Percentiles rank a stretch among this genome's conserved stretches.
Conservation (phyloP, 306 rosid species). For the Rosa multiflora region DNA sequence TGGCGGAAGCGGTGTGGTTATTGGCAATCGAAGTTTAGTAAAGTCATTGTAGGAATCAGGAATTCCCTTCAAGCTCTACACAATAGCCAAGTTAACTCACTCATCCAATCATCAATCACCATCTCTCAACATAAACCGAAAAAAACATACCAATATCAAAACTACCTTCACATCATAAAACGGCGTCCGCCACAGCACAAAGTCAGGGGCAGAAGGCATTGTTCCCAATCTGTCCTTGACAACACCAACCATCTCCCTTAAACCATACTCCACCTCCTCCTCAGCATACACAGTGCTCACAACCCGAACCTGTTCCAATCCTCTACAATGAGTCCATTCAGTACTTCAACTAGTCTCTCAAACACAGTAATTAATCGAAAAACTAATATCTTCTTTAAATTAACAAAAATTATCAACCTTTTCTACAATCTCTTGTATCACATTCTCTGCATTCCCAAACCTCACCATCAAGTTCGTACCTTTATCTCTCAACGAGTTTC, state of each 20-base stretch:
- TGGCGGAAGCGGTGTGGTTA: slow-evolving; percentile 49
- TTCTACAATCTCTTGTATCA: slow-evolving; percentile 55
- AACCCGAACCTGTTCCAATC: slow-evolving; percentile 63
- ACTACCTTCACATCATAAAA: slow-evolving; percentile 69
- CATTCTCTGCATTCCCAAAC: slow-evolving; percentile 71
- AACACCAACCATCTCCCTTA: slow-evolving; percentile 40
- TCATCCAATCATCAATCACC: neutral
- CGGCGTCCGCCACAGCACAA: slow-evolving; percentile 70
- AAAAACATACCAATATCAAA: neutral
- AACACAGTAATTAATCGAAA: slow-evolving; percentile 11
- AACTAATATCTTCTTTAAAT: neutral
- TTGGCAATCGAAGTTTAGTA: slow-evolving; percentile 48
- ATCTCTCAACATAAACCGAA: neutral
- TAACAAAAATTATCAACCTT: slow-evolving; percentile 52
- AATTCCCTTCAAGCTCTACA: slow-evolving; percentile 48
- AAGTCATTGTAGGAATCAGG: slow-evolving; percentile 62
- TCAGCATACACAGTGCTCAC: slow-evolving; percentile 66
- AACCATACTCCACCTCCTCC: slow-evolving; percentile 74
- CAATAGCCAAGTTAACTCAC: neutral
- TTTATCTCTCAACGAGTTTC: slow-evolving; percentile 52
- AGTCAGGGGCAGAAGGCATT: slow-evolving; percentile 28
- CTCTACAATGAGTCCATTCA: slow-evolving; percentile 36
- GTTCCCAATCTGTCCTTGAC: slow-evolving; percentile 43
- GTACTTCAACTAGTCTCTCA: slow-evolving; percentile 27
- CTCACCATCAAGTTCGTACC: slow-evolving; percentile 78